phyloP scores from a whole-genome alignment of 2,329 filamentous ascomycete genomes.

The Davidsoniella australis region DNA sequence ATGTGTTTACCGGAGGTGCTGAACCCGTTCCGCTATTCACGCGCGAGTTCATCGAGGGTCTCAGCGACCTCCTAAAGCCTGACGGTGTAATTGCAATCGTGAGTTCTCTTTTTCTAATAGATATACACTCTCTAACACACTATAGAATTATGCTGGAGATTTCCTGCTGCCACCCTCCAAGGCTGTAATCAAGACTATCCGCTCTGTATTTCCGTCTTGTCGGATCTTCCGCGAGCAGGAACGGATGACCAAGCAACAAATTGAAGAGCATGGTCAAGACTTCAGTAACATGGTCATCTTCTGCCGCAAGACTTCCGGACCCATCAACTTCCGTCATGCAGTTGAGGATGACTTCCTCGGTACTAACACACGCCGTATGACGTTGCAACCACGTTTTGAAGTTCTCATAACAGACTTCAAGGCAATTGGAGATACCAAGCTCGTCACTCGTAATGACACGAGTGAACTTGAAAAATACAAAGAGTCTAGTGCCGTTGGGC shows the following conservation, averaged over 20 bases:
- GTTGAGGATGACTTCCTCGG: constrained; percentile 49
- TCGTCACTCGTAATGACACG: constrained; percentile 48
- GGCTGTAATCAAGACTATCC: constrained; percentile 69
- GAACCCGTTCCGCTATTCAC: constrained; percentile 85
- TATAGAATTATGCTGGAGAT: constrained; percentile 85
- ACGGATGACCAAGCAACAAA: constrained; percentile 28
- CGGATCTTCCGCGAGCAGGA: constrained; percentile 73
- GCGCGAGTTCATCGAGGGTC: constrained; percentile 56
- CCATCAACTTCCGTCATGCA: constrained; percentile 50
- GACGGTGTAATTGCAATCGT: constrained; percentile 79
- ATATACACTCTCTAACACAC: constrained; percentile 13
- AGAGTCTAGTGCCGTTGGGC: constrained; percentile 57
- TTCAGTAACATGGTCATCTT: constrained; percentile 97
- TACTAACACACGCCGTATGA: constrained; percentile 52
- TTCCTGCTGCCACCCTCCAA: constrained; percentile 58
- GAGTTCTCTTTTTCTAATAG: constrained; percentile 21
- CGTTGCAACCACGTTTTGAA: constrained; percentile 57
- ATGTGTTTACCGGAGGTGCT: constrained; percentile 92
- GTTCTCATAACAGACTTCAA: constrained; percentile 36
- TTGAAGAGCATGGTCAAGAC: constrained; percentile 37
- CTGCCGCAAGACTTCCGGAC: constrained; percentile 48
- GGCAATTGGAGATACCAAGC: constrained; percentile 27
- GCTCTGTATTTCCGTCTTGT: constrained; percentile 69
- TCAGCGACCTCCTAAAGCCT: constrained; percentile 54
- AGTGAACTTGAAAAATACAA: constrained; percentile 54